Evolutionary conservation across 2,329 filamentous ascomycete species (phyloP).

Genomic region (Chrysosporium queenslandicum): DNA sequence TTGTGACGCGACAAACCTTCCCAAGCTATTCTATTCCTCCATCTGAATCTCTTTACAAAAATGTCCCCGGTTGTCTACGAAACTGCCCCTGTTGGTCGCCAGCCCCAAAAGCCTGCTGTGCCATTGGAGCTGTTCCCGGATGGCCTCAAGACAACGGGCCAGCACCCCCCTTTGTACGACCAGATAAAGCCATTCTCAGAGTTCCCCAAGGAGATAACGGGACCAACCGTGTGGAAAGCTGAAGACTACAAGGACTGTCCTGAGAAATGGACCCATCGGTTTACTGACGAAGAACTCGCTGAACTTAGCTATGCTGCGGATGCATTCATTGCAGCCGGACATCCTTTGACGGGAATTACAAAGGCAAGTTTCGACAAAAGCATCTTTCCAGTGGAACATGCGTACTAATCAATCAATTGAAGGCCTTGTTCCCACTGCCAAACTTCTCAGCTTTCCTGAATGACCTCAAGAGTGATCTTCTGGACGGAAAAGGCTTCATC

Average conservation of each 20-base stretch:
- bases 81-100: slow-evolving; percentile 8
- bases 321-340: slow-evolving; percentile 54
- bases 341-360: slow-evolving; percentile 61
- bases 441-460: slow-evolving; percentile 45
- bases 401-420: slow-evolving; percentile 5
- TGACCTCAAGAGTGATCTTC: slow-evolving; percentile 52
- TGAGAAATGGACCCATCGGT: slow-evolving; percentile 62
- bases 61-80: slow-evolving; percentile 19
- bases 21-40: background rate
- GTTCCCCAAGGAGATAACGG: slow-evolving; percentile 62
- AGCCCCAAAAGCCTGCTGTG: slow-evolving; percentile 6
- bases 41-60: background rate
- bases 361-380: slow-evolving; percentile 35
- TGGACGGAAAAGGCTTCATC: slow-evolving; percentile 82
- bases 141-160: slow-evolving; percentile 59
- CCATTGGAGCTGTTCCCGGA: slow-evolving; percentile 47
- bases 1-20: background rate
- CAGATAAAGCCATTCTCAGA: slow-evolving; percentile 55
- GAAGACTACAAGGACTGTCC: slow-evolving; percentile 54
- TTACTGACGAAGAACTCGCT: slow-evolving; percentile 54
- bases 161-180: slow-evolving; percentile 59
- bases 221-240: slow-evolving; percentile 61
- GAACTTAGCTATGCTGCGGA: slow-evolving; percentile 61
- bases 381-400: background rate
- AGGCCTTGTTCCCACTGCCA: slow-evolving; percentile 53